Base-by-base conservation (phyloP, 768 basidiomycete genomes). In the Lactarius hatsudake region DNA sequence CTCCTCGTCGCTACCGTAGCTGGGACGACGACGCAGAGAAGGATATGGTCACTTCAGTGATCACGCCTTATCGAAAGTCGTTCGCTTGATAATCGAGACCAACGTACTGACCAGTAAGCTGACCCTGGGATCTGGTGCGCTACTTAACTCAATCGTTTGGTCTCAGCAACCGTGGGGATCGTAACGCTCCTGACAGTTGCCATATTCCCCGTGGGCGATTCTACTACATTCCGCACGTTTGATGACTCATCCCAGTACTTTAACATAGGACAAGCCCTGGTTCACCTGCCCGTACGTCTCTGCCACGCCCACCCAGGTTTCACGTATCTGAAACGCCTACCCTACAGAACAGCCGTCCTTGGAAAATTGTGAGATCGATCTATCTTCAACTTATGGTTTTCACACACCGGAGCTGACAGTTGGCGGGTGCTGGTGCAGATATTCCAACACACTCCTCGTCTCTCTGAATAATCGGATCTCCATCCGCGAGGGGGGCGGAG, bases 61-160 rank as follows among this genome's bases (percentile, higher is more conserved):
- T 0, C 36, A 59, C 23, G 45, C 56, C 2, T 23, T 66, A 5
- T 15, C 30, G 13, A 63, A 2, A 42, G 20, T 67, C 28, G 30
- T 63, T 17, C 28, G 61, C 40, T 54, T 67, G 61, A 67, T 48
- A 0, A 15, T 67, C 32, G 66, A 67, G 57, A 67, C 61, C n/a
- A 67, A 67, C 23, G 18, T 66, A 2, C 57, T 73, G 68, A 30
- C 71, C 57, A 28, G 70, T 67, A 30, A 42, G 57, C 7, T 20
- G 3, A 30, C 17, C 30, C 30, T 34, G 1, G 13, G 12, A 32
- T 15, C 55, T n/a, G 15, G 40, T 26, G 8, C 23, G 8, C 6
- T 26, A 12, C 34, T 10, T 9, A 12, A 5, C 0, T 45, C 60
- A 45, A 43, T 51, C 15, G 40, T 43, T 28, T 45, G 0, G 7